These are phyloP conservation scores for Ophiostoma fasciatum DNA, from an alignment of 2,329 filamentous ascomycete species.

Conservation along the genomic window DNA sequence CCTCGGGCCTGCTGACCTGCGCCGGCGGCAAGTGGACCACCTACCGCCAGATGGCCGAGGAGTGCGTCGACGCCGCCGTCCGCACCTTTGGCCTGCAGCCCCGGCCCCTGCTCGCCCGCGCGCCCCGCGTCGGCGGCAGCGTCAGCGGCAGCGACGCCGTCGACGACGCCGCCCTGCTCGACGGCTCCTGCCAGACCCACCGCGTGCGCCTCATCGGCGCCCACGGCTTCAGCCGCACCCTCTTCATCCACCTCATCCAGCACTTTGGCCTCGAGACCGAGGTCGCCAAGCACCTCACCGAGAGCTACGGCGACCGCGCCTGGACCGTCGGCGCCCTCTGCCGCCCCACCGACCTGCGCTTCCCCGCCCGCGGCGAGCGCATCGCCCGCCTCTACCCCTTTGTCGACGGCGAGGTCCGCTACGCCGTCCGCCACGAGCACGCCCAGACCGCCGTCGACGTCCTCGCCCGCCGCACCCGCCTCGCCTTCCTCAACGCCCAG, in stretches of 20 bases:
- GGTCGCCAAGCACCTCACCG: constrained; percentile 78
- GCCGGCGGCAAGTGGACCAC: constrained; percentile 81
- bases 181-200: constrained; percentile 62
- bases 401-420: constrained; percentile 80
- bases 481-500: constrained; percentile 85
- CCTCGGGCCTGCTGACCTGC: constrained; percentile 62
- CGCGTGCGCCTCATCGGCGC: constrained; percentile 58
- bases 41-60: constrained; percentile 77
- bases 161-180: constrained; percentile 56
- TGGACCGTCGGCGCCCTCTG: constrained; percentile 82
- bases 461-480: constrained; percentile 64
- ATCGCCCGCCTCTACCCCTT: constrained; percentile 76
- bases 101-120: constrained; percentile 23
- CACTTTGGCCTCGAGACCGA: constrained; percentile 87
- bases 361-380: constrained; percentile 68
- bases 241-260: constrained; percentile 92
- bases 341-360: constrained; percentile 61
- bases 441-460: constrained; percentile 84
- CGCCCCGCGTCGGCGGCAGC: constrained; percentile 46
- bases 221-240: constrained; percentile 65
- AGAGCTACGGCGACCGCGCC: constrained; percentile 80
- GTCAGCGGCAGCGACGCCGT: constrained; percentile 43
- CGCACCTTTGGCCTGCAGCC: constrained; percentile 46
- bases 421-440: constrained; percentile 78
- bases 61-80: constrained; percentile 67